Conservation (phyloP, 495 filamentous ascomycete species). For the Lepidopterella palustris region DNA sequence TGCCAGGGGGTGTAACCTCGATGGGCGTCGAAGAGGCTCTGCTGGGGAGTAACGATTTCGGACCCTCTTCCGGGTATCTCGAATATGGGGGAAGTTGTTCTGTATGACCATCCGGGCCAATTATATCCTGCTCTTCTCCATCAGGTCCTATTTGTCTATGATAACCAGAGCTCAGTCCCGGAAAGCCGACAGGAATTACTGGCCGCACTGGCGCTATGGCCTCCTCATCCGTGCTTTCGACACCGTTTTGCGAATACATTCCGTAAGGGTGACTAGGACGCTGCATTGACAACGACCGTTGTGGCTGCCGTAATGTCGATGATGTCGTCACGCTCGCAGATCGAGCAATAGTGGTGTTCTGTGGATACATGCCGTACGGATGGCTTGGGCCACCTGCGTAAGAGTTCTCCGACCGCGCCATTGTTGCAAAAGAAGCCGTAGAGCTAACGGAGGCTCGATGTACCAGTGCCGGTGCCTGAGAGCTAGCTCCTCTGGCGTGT, state of each 20-base stretch:
- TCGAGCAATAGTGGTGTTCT: slow-evolving; percentile 31
- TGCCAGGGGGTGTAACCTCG: not conserved
- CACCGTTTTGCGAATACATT: slow-evolving; percentile 74
- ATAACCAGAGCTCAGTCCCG: slow-evolving; percentile 54
- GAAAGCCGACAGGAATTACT: slow-evolving; percentile 67
- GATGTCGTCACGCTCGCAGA: slow-evolving; percentile 31
- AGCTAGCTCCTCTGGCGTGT: slow-evolving; percentile 15
- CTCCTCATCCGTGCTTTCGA: slow-evolving; percentile 44
- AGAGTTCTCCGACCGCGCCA: slow-evolving; percentile 30
- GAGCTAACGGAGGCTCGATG: slow-evolving; percentile 27
- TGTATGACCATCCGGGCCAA: slow-evolving; percentile 84
- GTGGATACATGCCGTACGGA: slow-evolving; percentile 40
- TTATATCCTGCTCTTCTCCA: slow-evolving; percentile 79
- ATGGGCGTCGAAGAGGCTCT: slow-evolving; percentile 13
- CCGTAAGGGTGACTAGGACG: slow-evolving; percentile 85
- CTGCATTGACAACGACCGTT: slow-evolving; percentile 17
- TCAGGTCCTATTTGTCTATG: slow-evolving; percentile 67
- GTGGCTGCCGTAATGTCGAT: slow-evolving; percentile 19
- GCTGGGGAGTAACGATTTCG: slow-evolving; percentile 23
- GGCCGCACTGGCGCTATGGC: slow-evolving; percentile 29
- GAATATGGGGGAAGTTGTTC: slow-evolving; percentile 89
- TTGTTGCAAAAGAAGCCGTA: slow-evolving; percentile 33
- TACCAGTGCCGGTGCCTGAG: slow-evolving; percentile 23
- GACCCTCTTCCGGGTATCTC: slow-evolving; percentile 58
- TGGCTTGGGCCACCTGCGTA: slow-evolving; percentile 35